Conservation (phyloP, 2,329 filamentous ascomycete species). For the Pestalotiopsis sp. region DNA sequence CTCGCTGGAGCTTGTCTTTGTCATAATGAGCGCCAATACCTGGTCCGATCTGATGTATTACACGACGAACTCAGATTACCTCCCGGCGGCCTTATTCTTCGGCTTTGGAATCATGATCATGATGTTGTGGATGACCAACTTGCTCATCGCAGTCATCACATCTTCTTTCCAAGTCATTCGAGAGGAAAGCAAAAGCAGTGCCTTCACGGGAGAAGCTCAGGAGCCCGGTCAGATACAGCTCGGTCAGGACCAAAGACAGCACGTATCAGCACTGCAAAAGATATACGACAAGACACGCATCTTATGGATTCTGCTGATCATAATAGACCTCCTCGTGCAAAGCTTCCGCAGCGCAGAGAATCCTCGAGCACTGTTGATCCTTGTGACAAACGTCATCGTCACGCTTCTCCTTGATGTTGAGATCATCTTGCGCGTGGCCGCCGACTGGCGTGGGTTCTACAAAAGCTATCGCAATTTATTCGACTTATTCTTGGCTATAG, state of each 20-base stretch:
- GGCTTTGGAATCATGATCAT: slow-evolving; percentile 80
- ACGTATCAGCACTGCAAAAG: slow-evolving; percentile 60
- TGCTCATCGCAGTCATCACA: slow-evolving; percentile 94
- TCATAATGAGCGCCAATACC: slow-evolving; percentile 98
- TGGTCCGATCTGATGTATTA: slow-evolving; percentile 95
- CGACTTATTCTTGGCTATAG: slow-evolving; percentile 77
- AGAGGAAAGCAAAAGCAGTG: slow-evolving; percentile 92
- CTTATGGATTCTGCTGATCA: slow-evolving; percentile 81
- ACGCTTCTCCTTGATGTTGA: slow-evolving; percentile 80
- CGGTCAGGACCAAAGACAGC: slow-evolving; percentile 44
- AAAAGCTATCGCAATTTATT: slow-evolving; percentile 73
- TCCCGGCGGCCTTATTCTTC: slow-evolving; percentile 79
- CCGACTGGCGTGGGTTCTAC: slow-evolving; percentile 82
- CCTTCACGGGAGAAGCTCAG: slow-evolving; percentile 76
- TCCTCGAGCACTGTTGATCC: slow-evolving; percentile 69
- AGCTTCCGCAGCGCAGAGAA: slow-evolving; percentile 77
- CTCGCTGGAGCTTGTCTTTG: slow-evolving; percentile 91
- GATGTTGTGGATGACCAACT: slow-evolving; percentile 94
- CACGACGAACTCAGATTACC: slow-evolving; percentile 88
- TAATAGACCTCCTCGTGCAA: slow-evolving; percentile 78
- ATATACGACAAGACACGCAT: slow-evolving; percentile 73
- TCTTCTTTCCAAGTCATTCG: slow-evolving; percentile 98
- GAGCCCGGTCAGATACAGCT: slow-evolving; percentile 44
- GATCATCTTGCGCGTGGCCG: slow-evolving; percentile 75
- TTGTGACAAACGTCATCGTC: slow-evolving; percentile 71